Base-by-base conservation (phyloP, 495 filamentous ascomycete species). In the Hypomontagnella submonticulosa region DNA sequence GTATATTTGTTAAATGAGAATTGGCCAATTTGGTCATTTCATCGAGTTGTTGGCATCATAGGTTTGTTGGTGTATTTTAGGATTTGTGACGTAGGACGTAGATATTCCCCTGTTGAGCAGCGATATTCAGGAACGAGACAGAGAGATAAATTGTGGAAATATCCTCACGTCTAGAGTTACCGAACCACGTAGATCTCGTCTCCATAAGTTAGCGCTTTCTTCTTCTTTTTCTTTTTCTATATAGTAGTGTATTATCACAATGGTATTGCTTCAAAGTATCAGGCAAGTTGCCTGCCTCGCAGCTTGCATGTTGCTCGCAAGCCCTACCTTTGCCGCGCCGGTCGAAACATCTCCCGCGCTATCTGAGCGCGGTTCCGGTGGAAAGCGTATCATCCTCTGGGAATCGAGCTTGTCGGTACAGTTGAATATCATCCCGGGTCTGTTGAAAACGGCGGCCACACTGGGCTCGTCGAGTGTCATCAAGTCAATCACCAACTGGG, bases 351-450 rank as follows among this genome's bases (percentile, higher is more conserved):
- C 57, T 18, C 44, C 61, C 20, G 13, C 27, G 37, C 16, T 67
- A 38, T 51, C 58, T 38, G 11, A 68, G 40, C 60, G 51, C 11
- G 15, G 15, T 13, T 44, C 49, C 5, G 42, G 41, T 9, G 38
- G 41, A 16, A 80, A 80, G 55, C 68, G 78, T 9, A 74, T 67
- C 58, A 72, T 79, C 11, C 72, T 79, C 48, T 80, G 77, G 78
- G 76, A 78, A 64, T 76, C 71, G 69, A 79, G 4, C 1, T 20
- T 56, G 27, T 19, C 60, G 16, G 16, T 13, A 8, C 1, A 63
- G 36, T 19, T 50, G 1, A 30, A 27, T 5, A 51, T 19, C 15
- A 50, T 51, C 37, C 44, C 60, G 2, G 44, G 27, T 4, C 20
- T 63, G 4, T 72, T 44, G 78, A 76, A 53, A 70, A 67, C 48